Conservation (phyloP, 768 basidiomycete species). For the Aureoboletus auriporus region DNA sequence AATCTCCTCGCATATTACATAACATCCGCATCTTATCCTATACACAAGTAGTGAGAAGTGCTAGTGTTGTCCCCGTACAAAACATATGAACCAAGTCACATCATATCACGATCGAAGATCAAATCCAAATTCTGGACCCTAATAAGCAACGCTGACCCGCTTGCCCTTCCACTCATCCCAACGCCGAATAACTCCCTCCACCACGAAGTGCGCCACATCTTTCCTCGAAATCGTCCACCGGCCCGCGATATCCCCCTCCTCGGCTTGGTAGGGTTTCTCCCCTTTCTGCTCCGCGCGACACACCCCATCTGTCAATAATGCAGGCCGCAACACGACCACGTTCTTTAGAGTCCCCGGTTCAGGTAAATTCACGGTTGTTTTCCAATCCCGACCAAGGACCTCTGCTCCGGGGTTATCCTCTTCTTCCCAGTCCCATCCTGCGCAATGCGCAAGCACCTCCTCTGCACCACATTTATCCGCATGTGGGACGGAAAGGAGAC, state of each 20-base stretch:
- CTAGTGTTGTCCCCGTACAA: too few relatives aligned
- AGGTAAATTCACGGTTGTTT: slow-evolving; percentile 32
- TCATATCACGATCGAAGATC: too few relatives aligned
- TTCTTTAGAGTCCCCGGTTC: slow-evolving; percentile 39
- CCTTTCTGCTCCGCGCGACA: slow-evolving; percentile 29
- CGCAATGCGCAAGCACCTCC: slow-evolving; percentile 42
- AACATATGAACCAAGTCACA: too few relatives aligned
- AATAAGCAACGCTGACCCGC: slow-evolving; percentile 48
- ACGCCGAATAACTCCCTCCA: slow-evolving; percentile 38
- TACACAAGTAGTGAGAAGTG: too few relatives aligned
- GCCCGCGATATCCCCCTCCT: slow-evolving; percentile 35
- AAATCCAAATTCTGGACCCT: neutral
- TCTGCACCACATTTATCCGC: slow-evolving; percentile 62
- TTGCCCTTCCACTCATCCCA: slow-evolving; percentile 57
- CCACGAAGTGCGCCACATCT: slow-evolving; percentile 66
- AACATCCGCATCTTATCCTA: too few relatives aligned
- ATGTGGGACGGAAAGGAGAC: slow-evolving; percentile 44
- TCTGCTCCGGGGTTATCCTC: slow-evolving; percentile 38
- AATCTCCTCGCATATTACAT: too few relatives aligned
- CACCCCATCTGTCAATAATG: slow-evolving; percentile 54
- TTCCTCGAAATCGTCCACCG: slow-evolving; percentile 55
- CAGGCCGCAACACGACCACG: slow-evolving; percentile 49
- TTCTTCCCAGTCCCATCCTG: slow-evolving; percentile 50
- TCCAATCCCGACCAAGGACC: slow-evolving; percentile 47
- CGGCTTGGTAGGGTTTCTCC: slow-evolving; percentile 37